Base-by-base conservation (phyloP, 2,329 filamentous ascomycete genomes). In the Colletotrichum orbiculare region DNA sequence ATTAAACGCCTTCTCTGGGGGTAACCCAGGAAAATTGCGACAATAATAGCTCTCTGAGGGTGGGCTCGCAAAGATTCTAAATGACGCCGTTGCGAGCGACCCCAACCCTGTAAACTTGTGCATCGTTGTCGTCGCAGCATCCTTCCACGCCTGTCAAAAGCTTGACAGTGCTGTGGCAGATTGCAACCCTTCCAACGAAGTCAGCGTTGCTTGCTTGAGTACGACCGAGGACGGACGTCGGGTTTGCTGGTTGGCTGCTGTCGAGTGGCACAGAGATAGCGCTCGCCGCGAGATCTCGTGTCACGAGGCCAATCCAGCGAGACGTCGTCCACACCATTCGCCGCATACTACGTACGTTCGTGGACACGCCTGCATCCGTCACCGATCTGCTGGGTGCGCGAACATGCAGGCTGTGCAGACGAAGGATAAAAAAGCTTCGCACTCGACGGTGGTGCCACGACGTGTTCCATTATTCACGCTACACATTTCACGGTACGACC, bases 371-470 rank as follows among this genome's bases (percentile, higher is more conserved):
- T 25, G 25, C 25, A 25, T 25, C 25, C 25, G 25, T 25, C 25
- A 25, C 25, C 25, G 25, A 25, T 25, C 25, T 25, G 25, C 25
- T 25, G 25, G 25, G 25, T 25, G 25, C 42, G 25, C 47, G 48
- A 12, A 47, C 42, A 52, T 49, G 45, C 43, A 41, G 58, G 13
- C 38, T 25, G n/a, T 55, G 42, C 35, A 17, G 35, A 34, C 43
- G 25, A 39, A 17, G n/a, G 10, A 13, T 35, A 35, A 43, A 45
- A 13, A 60, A 50, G 37, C 38, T 52, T 49, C 43, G 15, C n/a
- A 48, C 2, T 33, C 17, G 61, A 34, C n/a, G 33, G 34, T 58
- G 61, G 61, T 64, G 57, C 62, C 57, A 65, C 50, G 54, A 54
- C 33, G n/a, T 4, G 25, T 25, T 13, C 13, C 34, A 25, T 45